phyloP scores from a whole-genome alignment of 768 basidiomycete species.

The Clitopilus hobsonii region DNA sequence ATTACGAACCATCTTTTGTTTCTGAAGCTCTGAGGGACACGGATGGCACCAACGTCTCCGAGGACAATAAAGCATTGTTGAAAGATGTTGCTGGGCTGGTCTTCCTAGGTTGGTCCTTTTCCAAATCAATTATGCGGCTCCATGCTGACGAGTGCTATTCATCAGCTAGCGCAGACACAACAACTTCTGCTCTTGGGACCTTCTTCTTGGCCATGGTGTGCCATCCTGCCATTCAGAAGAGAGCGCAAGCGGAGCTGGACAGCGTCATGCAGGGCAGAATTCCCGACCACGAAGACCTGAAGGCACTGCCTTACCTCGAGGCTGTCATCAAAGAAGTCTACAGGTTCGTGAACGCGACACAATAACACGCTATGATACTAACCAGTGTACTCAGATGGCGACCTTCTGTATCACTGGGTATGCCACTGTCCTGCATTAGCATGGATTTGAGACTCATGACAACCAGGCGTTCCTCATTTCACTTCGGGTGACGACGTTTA shows the following conservation, averaged over 20 bases:
- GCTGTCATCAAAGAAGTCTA: constrained; percentile 17
- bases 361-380: not conserved
- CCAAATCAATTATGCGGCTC: no score
- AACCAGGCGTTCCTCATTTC: not conserved
- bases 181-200: not conserved
- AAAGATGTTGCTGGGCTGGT: not conserved
- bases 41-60: not conserved
- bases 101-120: not conserved
- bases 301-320: constrained; percentile 13
- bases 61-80: not conserved
- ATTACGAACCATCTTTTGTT: not conserved
- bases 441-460: not conserved
- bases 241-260: constrained; percentile 13
- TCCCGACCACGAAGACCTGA: constrained; percentile 10
- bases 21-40: not conserved
- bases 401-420: not conserved
- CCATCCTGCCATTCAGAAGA: constrained; percentile 17
- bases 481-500: constrained; percentile 7
- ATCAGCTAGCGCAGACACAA: not conserved
- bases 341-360: no score
- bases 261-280: constrained; percentile 7
- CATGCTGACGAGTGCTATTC: not conserved
- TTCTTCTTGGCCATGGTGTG: constrained; percentile 11
- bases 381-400: not conserved
- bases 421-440: not conserved